Evolutionary conservation across 805 yeast genomes (phyloP).

Genomic region (Metschnikowia gruessii): DNA sequence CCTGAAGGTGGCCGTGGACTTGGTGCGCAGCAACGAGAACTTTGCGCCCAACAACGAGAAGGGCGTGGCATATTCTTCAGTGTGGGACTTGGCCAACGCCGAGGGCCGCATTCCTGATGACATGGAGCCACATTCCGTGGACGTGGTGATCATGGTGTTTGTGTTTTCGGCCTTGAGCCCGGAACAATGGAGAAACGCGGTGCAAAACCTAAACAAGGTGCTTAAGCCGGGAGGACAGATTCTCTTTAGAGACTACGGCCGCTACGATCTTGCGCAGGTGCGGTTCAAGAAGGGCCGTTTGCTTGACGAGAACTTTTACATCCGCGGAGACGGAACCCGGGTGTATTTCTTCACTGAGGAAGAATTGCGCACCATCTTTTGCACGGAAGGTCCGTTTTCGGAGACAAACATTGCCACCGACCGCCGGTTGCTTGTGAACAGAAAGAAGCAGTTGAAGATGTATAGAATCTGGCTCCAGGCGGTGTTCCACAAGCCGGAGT

Average conservation of each 20-base stretch:
- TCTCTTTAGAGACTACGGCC: conserved; percentile 89
- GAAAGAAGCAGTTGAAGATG: conserved; percentile 92
- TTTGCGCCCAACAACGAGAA: conserved; percentile 50
- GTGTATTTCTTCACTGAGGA: conserved; percentile 97
- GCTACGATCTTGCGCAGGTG: conserved; percentile 94
- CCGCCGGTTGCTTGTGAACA: conserved; percentile 82
- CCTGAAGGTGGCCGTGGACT: conserved; percentile 82
- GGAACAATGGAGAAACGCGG: conserved; percentile 82
- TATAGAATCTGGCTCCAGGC: conserved; percentile 97
- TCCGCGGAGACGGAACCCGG: conserved; percentile 96
- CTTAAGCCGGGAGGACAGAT: conserved; percentile 93
- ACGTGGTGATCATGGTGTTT: conserved; percentile 91
- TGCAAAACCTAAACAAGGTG: conserved; percentile 62
- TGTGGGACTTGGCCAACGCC: conserved; percentile 91
- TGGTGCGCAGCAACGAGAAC: conserved; percentile 63
- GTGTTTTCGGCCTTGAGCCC: conserved; percentile 93
- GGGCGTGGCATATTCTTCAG: conserved; percentile 70
- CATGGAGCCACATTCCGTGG: conserved; percentile 76
- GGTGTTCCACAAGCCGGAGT: conserved; percentile 47
- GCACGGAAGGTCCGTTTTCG: conserved; percentile 46
- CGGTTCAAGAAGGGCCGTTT: conserved; percentile 86
- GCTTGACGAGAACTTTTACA: conserved; percentile 89
- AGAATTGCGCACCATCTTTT: conserved; percentile 73
- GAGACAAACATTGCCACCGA: conserved; percentile 84
- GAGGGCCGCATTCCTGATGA: conserved; percentile 78